phyloP scores from a whole-genome alignment of 179 eudicot species.

The Silene coronaria region DNA sequence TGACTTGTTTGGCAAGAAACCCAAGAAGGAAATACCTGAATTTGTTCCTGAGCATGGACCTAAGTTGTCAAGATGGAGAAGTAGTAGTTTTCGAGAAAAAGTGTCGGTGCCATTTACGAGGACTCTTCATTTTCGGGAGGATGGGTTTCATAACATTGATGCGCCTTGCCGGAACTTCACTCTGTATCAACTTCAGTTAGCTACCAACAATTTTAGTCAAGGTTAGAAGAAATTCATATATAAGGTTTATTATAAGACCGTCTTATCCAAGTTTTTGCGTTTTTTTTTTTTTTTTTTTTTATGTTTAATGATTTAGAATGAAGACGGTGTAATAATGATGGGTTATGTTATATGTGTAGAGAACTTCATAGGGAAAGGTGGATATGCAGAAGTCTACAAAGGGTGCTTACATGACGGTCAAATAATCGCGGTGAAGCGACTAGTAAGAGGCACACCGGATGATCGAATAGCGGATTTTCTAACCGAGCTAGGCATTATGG shows the following conservation, averaged over 20 bases:
- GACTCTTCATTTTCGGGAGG: background rate
- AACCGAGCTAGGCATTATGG: conserved; percentile 41
- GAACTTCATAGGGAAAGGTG: conserved; percentile 41
- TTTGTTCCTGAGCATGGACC: conserved; percentile 16
- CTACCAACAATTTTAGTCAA: conserved; percentile 36
- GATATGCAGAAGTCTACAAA: conserved; percentile 41
- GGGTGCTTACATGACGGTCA: conserved; percentile 30
- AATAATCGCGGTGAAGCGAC: conserved; percentile 37
- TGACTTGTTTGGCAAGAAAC: conserved; percentile 22
- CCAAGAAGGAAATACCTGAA: conserved; percentile 27
- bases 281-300: background rate
- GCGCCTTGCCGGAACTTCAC: conserved; percentile 29
- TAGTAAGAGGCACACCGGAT: conserved; percentile 35
- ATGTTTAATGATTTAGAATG: background rate
- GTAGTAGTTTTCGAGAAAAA: conserved; percentile 35
- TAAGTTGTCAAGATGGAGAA: conserved; percentile 30
- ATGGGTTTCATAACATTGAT: conserved; percentile 9
- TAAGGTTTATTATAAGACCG: too few relatives aligned
- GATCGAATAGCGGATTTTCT: conserved; percentile 35
- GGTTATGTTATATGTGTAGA: conserved; percentile 13
- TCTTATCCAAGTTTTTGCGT: too few relatives aligned
- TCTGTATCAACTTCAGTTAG: conserved; percentile 29
- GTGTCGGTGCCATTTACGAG: background rate
- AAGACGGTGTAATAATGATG: too few relatives aligned
- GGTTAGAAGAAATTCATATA: conserved; percentile 15